Conservation (phyloP, 2,329 filamentous ascomycete genomes). For the Huntiella moniliformis region DNA sequence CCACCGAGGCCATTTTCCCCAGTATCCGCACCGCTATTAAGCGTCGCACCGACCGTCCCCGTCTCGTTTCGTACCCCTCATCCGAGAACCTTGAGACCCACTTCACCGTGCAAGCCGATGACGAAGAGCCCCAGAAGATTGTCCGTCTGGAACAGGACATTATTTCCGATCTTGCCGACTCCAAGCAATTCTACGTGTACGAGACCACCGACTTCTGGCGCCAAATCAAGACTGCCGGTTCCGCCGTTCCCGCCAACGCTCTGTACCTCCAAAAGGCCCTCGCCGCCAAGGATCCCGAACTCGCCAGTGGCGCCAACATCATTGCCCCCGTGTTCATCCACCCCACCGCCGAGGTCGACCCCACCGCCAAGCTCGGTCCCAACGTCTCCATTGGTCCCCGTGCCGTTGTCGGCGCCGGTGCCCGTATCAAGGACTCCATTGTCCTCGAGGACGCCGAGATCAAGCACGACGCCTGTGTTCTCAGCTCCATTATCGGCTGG, state of each 20-base stretch:
- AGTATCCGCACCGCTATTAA: conserved; percentile 90
- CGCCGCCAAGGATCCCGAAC: conserved; percentile 47
- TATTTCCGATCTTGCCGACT: conserved; percentile 84
- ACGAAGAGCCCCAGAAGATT: conserved; percentile 64
- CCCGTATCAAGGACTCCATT: conserved; percentile 85
- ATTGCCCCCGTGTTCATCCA: conserved; percentile 90
- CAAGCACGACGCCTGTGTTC: conserved; percentile 86
- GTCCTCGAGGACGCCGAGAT: conserved; percentile 90
- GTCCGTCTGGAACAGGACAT: conserved; percentile 96
- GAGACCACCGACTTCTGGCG: conserved; percentile 99
- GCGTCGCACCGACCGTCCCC: conserved; percentile 76
- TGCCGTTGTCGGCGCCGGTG: conserved; percentile 66
- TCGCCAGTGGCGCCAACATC: conserved; percentile 73
- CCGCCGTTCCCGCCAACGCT: conserved; percentile 88
- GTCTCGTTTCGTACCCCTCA: conserved; percentile 85
- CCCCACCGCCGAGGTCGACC: conserved; percentile 74
- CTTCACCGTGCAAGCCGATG: conserved; percentile 38
- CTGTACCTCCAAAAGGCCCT: conserved; percentile 86
- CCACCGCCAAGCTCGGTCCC: conserved; percentile 87
- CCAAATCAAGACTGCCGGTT: conserved; percentile 98
- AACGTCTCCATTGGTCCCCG: conserved; percentile 95
- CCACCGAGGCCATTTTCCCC: conserved; percentile 89
- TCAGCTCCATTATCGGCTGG: conserved; percentile 96
- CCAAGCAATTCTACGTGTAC: conserved; percentile 93
- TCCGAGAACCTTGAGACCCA: conserved; percentile 73